Evolutionary conservation across 1,139 yeast genomes (phyloP), one percentile per base, ranked within the genome.

Genomic region (Yamadazyma aaseri): DNA sequence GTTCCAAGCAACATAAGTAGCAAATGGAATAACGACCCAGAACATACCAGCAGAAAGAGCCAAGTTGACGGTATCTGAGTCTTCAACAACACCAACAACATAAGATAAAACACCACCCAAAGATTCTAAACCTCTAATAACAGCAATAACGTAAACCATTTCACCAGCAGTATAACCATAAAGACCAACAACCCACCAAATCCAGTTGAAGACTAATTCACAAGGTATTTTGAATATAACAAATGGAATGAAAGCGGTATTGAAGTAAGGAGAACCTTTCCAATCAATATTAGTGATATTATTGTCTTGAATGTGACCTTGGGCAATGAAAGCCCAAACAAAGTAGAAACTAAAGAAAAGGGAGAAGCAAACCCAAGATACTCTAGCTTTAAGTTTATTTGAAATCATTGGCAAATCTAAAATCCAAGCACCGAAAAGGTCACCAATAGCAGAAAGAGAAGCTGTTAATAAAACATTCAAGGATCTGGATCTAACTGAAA

Each of bases 171-270:
- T 17, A 29, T 46, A 51, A n/a, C 44, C 45, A 21, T 41, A 49
- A 3, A 45, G 40, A 6, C 55, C 52, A 22, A 49, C 41, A 8
- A 47, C 42, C 55, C 55, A 53, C 35, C 45, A 53, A 20, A 46
- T 32, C 55, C 56, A 53, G 29, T 47, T 48, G 39, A 50, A 51
- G 3, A 41, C 38, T 4, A 47, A 35, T 34, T 53, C 57, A 28
- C 37, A 38, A 4, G 45, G 40, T 14, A 51, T 40, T 14, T 44
- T 50, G 37, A 49, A 51, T 11, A 53, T 27, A 36, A 45, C 50
- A 24, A 46, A 41, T 10, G 56, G 56, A 10, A 51, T 34, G 32
- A 36, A 53, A 3, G 51, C 33, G 22, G 38, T 44, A 14, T 35
- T 33, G 31, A 40, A 53, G 17, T 41, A 35, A 15, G 46, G 32